Percentiles rank a stretch among this genome's conserved stretches.
Conservation (phyloP, 2,329 filamentous ascomycete species). For the Pyrenochaeta sp. region DNA sequence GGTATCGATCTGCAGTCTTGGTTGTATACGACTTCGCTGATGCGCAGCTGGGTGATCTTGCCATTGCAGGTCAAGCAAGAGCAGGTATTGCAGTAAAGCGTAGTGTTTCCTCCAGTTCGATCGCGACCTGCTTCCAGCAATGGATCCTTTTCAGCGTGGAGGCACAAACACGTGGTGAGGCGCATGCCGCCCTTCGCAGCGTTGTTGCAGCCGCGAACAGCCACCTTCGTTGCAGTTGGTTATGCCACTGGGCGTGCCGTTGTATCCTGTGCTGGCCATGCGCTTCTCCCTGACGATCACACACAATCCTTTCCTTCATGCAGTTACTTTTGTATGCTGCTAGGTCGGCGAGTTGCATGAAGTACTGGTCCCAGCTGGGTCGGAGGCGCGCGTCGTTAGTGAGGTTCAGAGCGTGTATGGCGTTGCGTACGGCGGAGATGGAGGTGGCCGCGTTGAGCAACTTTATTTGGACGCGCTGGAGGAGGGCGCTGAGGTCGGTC, state of each 20-base stretch:
- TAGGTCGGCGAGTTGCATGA: constrained; percentile 94
- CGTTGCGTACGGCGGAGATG: constrained; percentile 73
- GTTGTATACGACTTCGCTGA: constrained; percentile 93
- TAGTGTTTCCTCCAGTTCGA: constrained; percentile 80
- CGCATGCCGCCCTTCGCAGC: constrained; percentile 73
- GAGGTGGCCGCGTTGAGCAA: constrained; percentile 86
- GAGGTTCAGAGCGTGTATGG: constrained; percentile 77
- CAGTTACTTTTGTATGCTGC: constrained; percentile 92
- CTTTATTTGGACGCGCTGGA: constrained; percentile 81
- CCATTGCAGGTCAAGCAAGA: constrained; percentile 97
- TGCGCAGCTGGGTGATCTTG: constrained; percentile 97
- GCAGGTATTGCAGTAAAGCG: constrained; percentile 94
- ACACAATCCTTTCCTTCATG: constrained; percentile 97
- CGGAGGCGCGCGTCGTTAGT: constrained; percentile 80
- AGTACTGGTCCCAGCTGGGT: constrained; percentile 95
- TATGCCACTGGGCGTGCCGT: constrained; percentile 90
- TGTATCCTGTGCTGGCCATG: constrained; percentile 95
- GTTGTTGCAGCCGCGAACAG: constrained; percentile 81
- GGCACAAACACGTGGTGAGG: constrained; percentile 87
- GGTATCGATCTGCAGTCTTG: constrained; percentile 91
- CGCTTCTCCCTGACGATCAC: constrained; percentile 81
- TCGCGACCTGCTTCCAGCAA: constrained; percentile 93
- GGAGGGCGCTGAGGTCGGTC: constrained; percentile 74
- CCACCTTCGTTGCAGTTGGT: constrained; percentile 93
- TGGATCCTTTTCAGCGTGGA: constrained; percentile 99